Conservation (phyloP, 1,284 basidiomycete species). For the Pterulicium gracile region DNA sequence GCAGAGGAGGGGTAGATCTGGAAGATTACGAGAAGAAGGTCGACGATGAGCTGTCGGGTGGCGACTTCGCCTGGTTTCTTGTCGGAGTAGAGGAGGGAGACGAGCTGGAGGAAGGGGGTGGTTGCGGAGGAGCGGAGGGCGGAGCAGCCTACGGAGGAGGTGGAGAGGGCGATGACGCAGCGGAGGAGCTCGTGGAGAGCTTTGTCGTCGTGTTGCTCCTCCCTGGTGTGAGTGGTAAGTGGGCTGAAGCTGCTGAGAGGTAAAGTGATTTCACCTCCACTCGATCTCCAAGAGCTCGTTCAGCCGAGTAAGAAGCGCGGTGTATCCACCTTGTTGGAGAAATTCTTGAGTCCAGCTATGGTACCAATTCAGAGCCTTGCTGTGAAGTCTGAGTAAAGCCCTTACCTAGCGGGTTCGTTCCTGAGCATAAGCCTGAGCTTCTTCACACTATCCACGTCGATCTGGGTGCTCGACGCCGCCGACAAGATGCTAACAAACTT, state of each 20-base stretch:
- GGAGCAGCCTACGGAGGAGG: slow-evolving; percentile 75
- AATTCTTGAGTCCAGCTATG: slow-evolving; percentile 89
- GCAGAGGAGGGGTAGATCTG: slow-evolving; percentile 69
- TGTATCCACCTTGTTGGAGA: slow-evolving; percentile 76
- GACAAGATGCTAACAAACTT: slow-evolving; percentile 55
- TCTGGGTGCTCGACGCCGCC: slow-evolving; percentile 50
- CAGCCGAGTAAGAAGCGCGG: slow-evolving; percentile 72
- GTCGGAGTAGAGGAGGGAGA: slow-evolving; percentile 85
- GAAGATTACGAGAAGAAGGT: slow-evolving; percentile 74
- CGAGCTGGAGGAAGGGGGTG: slow-evolving; percentile 76
- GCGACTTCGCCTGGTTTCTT: slow-evolving; percentile 94
- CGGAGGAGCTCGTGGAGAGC: slow-evolving; percentile 86
- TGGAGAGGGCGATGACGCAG: slow-evolving; percentile 88
- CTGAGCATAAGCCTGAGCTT: slow-evolving; percentile 71
- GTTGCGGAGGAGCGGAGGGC: slow-evolving; percentile 80
- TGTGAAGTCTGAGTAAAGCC: not conserved
- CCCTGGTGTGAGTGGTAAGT: slow-evolving; percentile 38
- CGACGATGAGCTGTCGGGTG: slow-evolving; percentile 84
- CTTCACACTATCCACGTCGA: slow-evolving; percentile 70
- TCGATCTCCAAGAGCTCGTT: slow-evolving; percentile 91
- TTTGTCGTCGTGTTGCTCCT: slow-evolving; percentile 97
- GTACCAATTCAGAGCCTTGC: too few relatives aligned
- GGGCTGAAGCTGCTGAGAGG: too few relatives aligned
- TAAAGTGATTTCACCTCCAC: slow-evolving; percentile 67
- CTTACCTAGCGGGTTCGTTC: slow-evolving; percentile 76